A percentile compares a stretch with the other conserved stretches of the same genome.
Conservation (phyloP, 2,329 filamentous ascomycete species). For the Tolypocladium endophyticum region DNA sequence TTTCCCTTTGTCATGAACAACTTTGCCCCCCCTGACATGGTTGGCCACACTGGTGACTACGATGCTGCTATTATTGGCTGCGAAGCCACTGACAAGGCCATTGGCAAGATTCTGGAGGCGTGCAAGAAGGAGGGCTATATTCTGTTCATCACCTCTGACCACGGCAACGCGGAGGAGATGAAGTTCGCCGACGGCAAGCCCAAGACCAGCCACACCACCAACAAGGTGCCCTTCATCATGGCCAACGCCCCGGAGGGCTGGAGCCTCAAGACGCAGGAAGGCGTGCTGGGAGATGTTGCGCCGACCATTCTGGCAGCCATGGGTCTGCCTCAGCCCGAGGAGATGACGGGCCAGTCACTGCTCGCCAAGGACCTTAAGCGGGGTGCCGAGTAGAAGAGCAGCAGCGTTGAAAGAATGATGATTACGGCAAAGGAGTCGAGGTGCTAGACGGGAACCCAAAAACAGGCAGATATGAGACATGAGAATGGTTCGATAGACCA, state of each 20-base stretch:
- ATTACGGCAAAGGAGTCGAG: constrained; percentile 3
- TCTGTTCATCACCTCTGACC: constrained; percentile 91
- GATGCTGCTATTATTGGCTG: constrained; percentile 82
- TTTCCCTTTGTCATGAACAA: constrained; percentile 99
- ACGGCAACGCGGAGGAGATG: constrained; percentile 99
- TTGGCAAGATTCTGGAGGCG: constrained; percentile 81
- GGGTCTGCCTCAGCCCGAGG: constrained; percentile 80
- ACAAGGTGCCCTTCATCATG: constrained; percentile 97
- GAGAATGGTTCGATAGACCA: constrained; percentile 1
- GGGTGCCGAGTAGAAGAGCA: constrained; percentile 12
- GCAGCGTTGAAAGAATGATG: neutral
- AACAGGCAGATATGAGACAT: neutral
- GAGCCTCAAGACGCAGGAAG: constrained; percentile 72
- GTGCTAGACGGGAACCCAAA: neutral
- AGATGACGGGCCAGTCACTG: constrained; percentile 83
- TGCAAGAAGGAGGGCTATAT: constrained; percentile 92
- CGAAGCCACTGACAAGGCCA: constrained; percentile 83
- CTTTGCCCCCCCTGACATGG: constrained; percentile 98
- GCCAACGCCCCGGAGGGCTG: constrained; percentile 87
- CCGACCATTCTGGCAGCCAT: constrained; percentile 87
- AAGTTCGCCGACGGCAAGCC: constrained; percentile 90
- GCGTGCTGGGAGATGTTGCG: constrained; percentile 93
- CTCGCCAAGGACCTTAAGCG: constrained; percentile 58
- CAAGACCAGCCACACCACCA: constrained; percentile 96
- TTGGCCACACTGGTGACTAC: constrained; percentile 96